These are phyloP conservation scores for Fusarium sacchari DNA, from an alignment of 2,329 filamentous ascomycete genomes.

Conservation along the genomic window DNA sequence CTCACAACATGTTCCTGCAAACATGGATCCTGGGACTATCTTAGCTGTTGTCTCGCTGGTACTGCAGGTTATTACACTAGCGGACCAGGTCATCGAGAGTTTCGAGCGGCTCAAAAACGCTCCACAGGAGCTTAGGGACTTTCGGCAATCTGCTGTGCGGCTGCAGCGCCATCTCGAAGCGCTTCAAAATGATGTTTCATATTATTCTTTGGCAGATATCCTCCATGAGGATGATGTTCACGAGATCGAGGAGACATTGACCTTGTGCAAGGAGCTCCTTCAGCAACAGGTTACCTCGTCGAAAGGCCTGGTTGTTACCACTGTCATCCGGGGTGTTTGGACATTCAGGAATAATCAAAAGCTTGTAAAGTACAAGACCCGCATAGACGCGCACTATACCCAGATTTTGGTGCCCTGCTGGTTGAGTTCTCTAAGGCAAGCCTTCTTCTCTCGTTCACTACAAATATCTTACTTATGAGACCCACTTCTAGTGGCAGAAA, in stretches of 20 bases:
- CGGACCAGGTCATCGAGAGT: constrained; percentile 7
- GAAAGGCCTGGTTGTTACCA: background rate
- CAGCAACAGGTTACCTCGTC: background rate
- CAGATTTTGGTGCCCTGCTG: background rate
- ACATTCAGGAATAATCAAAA: background rate
- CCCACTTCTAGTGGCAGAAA: background rate
- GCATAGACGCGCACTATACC: constrained; percentile 1
- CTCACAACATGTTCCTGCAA: background rate
- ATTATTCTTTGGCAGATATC: background rate
- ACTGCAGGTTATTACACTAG: constrained; percentile 8
- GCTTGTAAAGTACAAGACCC: constrained; percentile 4
- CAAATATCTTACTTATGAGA: background rate
- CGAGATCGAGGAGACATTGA: constrained; percentile 3
- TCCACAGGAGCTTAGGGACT: constrained; percentile 15
- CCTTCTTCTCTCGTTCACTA: rapidly evolving
- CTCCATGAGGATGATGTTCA: background rate
- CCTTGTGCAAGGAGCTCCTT: background rate
- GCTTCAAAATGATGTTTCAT: background rate
- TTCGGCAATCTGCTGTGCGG: constrained; percentile 5
- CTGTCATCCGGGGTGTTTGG: constrained; percentile 2
- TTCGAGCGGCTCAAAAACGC: constrained; percentile 19
- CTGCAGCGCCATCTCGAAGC: constrained; percentile 13
- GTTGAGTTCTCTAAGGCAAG: background rate
- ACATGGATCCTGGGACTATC: background rate
- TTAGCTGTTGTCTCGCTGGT: constrained; percentile 4